These are phyloP conservation scores for Spirogloea muscicola DNA, from an alignment of 139 green algal species.

Conservation along the genomic window DNA sequence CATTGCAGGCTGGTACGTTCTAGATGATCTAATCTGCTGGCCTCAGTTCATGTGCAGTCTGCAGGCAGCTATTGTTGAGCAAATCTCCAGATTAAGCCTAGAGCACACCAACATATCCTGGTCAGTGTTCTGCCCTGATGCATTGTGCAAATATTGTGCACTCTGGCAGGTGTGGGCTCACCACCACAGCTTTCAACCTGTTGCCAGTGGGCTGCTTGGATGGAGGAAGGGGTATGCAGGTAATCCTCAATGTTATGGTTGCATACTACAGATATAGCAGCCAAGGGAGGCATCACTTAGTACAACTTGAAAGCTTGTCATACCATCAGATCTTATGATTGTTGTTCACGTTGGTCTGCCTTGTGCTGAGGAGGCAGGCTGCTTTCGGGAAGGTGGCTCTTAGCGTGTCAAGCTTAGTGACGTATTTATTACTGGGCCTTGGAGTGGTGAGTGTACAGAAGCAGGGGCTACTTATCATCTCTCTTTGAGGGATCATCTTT, in stretches of 20 bases:
- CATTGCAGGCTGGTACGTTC: slow-evolving; percentile 38
- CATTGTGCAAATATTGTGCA: no score
- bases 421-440: slow-evolving; percentile 32
- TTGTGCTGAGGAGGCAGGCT: slow-evolving; percentile 30
- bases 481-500: no score
- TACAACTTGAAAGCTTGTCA: background rate
- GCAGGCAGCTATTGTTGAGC: no score
- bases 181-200: slow-evolving; percentile 39
- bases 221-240: slow-evolving; percentile 30
- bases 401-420: slow-evolving; percentile 22
- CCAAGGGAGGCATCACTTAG: background rate
- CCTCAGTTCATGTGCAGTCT: no score
- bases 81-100: no score
- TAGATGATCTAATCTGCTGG: no score
- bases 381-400: slow-evolving; percentile 37
- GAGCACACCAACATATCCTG: no score
- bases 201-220: slow-evolving; percentile 40
- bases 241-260: background rate
- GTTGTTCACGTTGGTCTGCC: no score
- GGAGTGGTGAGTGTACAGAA: slow-evolving; percentile 32
- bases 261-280: background rate
- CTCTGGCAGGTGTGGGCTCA: slow-evolving; percentile 44
- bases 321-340: no score
- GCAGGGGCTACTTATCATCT: no score
- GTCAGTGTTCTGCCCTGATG: no score